Conservation (phyloP, 495 filamentous ascomycete genomes). For the Platismatia glauca region DNA sequence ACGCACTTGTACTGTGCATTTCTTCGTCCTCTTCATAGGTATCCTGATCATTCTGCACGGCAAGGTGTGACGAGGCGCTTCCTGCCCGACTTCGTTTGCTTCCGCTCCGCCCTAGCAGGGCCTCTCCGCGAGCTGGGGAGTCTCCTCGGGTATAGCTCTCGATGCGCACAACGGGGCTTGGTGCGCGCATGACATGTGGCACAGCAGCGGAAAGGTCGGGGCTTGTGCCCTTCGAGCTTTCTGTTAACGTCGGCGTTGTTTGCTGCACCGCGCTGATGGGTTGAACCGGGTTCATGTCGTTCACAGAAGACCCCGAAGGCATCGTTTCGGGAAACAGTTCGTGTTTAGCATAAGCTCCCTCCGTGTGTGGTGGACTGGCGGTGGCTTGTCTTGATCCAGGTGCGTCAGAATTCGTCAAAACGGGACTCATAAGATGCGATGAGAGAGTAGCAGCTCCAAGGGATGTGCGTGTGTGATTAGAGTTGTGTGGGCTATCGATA, state of each 20-base stretch:
- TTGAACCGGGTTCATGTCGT: conserved; percentile 9
- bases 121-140: conserved; percentile 34
- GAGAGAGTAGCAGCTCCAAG: conserved; percentile 20
- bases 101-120: conserved; percentile 24
- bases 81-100: conserved; percentile 28
- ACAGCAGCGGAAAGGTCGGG: conserved; percentile 13
- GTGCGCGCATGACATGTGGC: conserved; percentile 25
- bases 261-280: conserved; percentile 9
- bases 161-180: conserved; percentile 42
- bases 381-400: conserved; percentile 21
- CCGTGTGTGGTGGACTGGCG: conserved; percentile 17
- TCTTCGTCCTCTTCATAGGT: conserved; percentile 30
- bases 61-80: conserved; percentile 34
- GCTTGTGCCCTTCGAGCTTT: conserved; percentile 21
- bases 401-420: conserved; percentile 21
- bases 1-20: conserved; percentile 9
- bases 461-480: conserved; percentile 15
- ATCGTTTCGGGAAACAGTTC: background rate
- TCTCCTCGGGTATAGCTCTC: conserved; percentile 40
- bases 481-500: background rate
- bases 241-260: conserved; percentile 19
- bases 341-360: background rate
- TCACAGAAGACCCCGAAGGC: background rate
- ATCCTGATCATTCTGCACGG: conserved; percentile 25
- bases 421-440: conserved; percentile 25